Base-by-base conservation (phyloP, 805 yeast genomes). In the Kluyveromyces lactis region DNA sequence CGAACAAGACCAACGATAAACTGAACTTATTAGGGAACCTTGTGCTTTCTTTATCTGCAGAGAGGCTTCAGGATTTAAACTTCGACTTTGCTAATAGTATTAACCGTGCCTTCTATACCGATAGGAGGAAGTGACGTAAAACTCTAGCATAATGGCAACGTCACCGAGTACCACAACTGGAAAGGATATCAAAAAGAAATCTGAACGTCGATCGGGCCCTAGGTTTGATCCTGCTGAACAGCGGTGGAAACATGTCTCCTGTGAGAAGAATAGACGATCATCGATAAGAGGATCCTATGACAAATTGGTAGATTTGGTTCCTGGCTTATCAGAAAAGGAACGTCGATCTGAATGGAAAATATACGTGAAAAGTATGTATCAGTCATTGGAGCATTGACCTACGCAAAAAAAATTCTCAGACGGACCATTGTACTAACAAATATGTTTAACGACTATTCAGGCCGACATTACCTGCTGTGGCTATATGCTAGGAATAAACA, bases 221-320 rank as follows among this genome's bases (percentile, higher is more conserved):
- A 63, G 61, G 40, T 40, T 49, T 12, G 63, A 63, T 36, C 68
- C 63, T 38, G 60, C 60, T 13, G 46, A 51, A 50, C 79, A 34
- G 19, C 18, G 37, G 77, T 80, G 79, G 4, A 84, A 81, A 48
- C 95, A 84, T 52, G 82, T 85, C 6, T 84, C 84, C 4, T 80
- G 89, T 0, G 97, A 89, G 56, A 89, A 86, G 56, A 83, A 82
- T 53, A 69, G 97, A 51, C 68, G 97, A 45, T 86, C 80, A 47
- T 86, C 89, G 31, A 86, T 90, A 17, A 67, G 97, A 33, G 73
- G 79, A 8, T 89, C 86, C 8, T 89, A 86, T 53, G 94, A 84
- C 50, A 73, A 72, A 40, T 67, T 89, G 17, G 89, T 87, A 0
- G 67, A 71, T 1, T 58, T 85, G 7, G 86, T 92, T 1, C 97